phyloP scores from a whole-genome alignment of 1,284 basidiomycete genomes.

The Cryptococcus sp. region DNA sequence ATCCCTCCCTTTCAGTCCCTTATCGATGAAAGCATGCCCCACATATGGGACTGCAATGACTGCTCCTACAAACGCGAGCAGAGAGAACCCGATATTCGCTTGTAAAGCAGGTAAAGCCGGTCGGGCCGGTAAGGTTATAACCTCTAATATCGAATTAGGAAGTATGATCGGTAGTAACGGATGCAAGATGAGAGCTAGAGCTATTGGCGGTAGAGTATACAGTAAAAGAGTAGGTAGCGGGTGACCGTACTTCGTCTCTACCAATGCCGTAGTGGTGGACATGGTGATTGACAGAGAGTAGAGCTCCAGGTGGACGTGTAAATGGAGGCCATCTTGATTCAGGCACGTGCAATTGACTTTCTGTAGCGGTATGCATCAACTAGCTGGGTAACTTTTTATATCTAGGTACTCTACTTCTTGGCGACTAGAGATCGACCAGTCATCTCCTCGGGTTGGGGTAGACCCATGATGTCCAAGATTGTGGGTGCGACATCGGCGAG shows the following conservation, averaged over 20 bases:
- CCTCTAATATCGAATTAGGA: constrained; percentile 16
- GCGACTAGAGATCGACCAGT: constrained; percentile 56
- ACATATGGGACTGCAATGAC: constrained; percentile 70
- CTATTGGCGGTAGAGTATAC: constrained; percentile 35
- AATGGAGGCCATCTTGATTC: constrained; percentile 9
- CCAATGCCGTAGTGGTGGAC: neutral
- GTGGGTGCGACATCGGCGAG: constrained; percentile 86
- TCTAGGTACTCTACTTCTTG: constrained; percentile 32
- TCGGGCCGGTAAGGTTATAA: constrained; percentile 27
- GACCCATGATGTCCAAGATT: constrained; percentile 66
- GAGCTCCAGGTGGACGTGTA: constrained; percentile 6
- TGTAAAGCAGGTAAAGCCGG: constrained; percentile 45
- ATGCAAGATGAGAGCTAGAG: constrained; percentile 32
- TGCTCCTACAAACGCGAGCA: constrained; percentile 70
- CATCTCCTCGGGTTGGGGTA: constrained; percentile 54
- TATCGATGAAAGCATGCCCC: constrained; percentile 67
- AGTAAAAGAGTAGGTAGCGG: constrained; percentile 31
- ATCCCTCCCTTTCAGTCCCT: constrained; percentile 73
- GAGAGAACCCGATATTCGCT: constrained; percentile 70
- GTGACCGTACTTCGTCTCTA: constrained; percentile 15
- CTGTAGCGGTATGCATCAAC: neutral
- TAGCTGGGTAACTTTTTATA: neutral
- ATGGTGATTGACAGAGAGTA: neutral
- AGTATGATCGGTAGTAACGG: constrained; percentile 36
- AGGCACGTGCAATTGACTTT: too few relatives aligned